Conservation (phyloP, 371 early-diverging fungal genomes). For the Mortierella sp. region DNA sequence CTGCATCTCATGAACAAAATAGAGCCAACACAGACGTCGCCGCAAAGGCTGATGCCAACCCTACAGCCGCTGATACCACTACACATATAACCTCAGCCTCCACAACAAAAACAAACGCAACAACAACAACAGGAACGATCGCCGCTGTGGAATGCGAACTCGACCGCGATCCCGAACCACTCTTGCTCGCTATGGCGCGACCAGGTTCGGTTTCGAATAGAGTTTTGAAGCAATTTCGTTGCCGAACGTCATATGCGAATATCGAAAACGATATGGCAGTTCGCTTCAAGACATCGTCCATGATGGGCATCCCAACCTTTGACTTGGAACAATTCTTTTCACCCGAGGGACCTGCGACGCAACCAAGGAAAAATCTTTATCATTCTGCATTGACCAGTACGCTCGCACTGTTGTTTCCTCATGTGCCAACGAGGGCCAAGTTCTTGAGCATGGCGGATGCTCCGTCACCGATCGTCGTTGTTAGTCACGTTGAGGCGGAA, state of each 20-base stretch:
- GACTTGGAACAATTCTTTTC: slow-evolving; percentile 50
- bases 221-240: slow-evolving; percentile 36
- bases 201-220: slow-evolving; percentile 47
- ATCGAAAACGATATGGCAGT: slow-evolving; percentile 57
- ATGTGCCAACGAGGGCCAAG: slow-evolving; percentile 29
- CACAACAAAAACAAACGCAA: neutral
- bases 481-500: slow-evolving; percentile 25
- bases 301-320: slow-evolving; percentile 53
- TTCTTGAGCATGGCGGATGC: slow-evolving; percentile 28
- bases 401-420: slow-evolving; percentile 34
- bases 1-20: neutral
- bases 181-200: slow-evolving; percentile 54
- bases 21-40: neutral
- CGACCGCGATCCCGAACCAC: slow-evolving; percentile 38
- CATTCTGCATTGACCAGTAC: slow-evolving; percentile 28
- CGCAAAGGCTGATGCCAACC: no score
- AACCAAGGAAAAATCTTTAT: slow-evolving; percentile 30
- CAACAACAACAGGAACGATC: neutral
- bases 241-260: slow-evolving; percentile 56
- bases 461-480: slow-evolving; percentile 40
- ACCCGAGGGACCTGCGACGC: slow-evolving; percentile 35
- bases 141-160: slow-evolving; percentile 13
- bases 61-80: no score
- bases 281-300: slow-evolving; percentile 45
- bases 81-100: no score